Evolutionary conservation across 176 grass and related monocot genomes (phyloP).

Genomic region (Themeda triandra): DNA sequence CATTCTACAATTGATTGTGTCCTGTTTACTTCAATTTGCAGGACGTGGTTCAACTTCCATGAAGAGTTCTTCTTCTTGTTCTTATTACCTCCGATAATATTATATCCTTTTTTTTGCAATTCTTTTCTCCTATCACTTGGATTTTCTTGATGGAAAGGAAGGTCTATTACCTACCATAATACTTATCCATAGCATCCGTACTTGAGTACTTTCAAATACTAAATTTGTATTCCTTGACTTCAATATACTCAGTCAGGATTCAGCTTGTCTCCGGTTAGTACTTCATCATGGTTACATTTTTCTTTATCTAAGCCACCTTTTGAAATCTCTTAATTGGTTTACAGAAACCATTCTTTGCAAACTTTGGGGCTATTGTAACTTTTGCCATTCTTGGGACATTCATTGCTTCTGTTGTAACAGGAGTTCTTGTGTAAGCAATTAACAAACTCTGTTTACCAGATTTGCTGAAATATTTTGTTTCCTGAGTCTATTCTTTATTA

Average conservation of each 20-base stretch:
- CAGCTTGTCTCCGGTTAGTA: conserved; percentile 95
- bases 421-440: conserved; percentile 92
- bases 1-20: conserved; percentile 13
- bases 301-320: conserved; percentile 16
- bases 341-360: conserved; percentile 99
- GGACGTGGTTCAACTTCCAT: conserved; percentile 99
- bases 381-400: conserved; percentile 96
- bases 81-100: conserved; percentile 98
- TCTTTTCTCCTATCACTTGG: background rate
- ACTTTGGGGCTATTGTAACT: conserved; percentile 96
- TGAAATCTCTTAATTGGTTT: conserved; percentile 20
- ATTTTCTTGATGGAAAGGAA: background rate
- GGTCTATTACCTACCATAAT: conserved; percentile 7
- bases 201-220: background rate
- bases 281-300: conserved; percentile 11
- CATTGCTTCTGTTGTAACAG: conserved; percentile 89
- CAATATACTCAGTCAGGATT: conserved; percentile 92
- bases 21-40: conserved; percentile 38
- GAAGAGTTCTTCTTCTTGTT: conserved; percentile 99
- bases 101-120: conserved; percentile 83
- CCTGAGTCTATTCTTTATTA: conserved; percentile 15
- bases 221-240: conserved; percentile 67
- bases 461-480: conserved; percentile 16
- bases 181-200: background rate
- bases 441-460: background rate